Evolutionary conservation across 495 filamentous ascomycete genomes (phyloP).

Genomic region (Cercophora sp.): DNA sequence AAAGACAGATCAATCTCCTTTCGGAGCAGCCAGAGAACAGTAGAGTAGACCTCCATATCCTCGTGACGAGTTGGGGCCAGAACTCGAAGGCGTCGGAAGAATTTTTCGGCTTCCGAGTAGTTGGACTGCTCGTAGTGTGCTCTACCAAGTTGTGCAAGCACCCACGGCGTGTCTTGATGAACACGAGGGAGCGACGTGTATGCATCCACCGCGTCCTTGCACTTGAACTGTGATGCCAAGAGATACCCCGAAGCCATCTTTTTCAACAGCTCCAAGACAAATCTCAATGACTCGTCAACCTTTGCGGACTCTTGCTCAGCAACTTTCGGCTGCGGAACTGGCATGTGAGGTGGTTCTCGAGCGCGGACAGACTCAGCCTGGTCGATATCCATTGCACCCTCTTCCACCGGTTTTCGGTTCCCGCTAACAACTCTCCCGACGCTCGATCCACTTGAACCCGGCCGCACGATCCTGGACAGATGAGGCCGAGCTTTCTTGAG

Average conservation of each 20-base stretch:
- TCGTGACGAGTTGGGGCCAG: slow-evolving; percentile 74
- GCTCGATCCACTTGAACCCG: slow-evolving; percentile 54
- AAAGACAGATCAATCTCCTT: slow-evolving; percentile 88
- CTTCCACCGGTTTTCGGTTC: slow-evolving; percentile 66
- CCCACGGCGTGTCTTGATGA: slow-evolving; percentile 94
- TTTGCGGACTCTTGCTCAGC: slow-evolving; percentile 48
- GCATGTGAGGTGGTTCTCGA: slow-evolving; percentile 37
- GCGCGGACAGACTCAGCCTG: slow-evolving; percentile 49
- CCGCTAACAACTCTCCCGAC: slow-evolving; percentile 85
- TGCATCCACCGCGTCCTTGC: slow-evolving; percentile 65
- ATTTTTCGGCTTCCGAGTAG: slow-evolving; percentile 80
- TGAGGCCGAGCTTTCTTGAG: slow-evolving; percentile 73
- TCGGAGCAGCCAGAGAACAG: slow-evolving; percentile 93
- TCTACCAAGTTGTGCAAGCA: slow-evolving; percentile 81
- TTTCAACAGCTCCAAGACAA: slow-evolving; percentile 74
- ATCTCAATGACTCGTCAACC: slow-evolving; percentile 70
- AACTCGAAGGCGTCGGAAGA: slow-evolving; percentile 69
- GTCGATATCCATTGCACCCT: slow-evolving; percentile 61
- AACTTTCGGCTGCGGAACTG: slow-evolving; percentile 36
- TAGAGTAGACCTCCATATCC: slow-evolving; percentile 97
- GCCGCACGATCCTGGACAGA: slow-evolving; percentile 47
- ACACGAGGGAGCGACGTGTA: slow-evolving; percentile 63
- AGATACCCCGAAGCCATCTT: slow-evolving; percentile 79
- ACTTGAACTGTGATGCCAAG: slow-evolving; percentile 71
- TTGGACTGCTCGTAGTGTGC: slow-evolving; percentile 83